Evolutionary conservation across 352 stramenopile genomes (phyloP), one percentile per base, ranked within the genome.

Genomic region (Phytophthora kernoviae): DNA sequence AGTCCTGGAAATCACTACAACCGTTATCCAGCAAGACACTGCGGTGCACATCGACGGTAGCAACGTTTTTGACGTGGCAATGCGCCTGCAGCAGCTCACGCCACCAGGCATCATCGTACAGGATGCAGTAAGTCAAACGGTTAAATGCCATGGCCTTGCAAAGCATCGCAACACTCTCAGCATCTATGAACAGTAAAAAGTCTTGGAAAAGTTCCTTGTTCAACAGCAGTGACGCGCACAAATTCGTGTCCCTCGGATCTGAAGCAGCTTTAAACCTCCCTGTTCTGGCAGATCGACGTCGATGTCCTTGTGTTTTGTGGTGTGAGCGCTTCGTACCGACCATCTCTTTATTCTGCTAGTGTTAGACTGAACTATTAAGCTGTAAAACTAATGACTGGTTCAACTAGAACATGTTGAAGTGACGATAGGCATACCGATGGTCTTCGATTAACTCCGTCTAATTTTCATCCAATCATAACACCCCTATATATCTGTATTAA

Each of bases 1-100:
- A 88, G 7, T 79, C 58, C 2, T 20, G 41, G 2, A 88, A 32
- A 15, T 62, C 60, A 5, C 18, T 26, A 34, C 75, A 79, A 5
- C 58, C 69, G 5, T 15, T 15, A 14, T 3, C 39, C 12, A 67
- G 22, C 15, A 15, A 17, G 54, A 62, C 34, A 12, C 45, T 66
- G 22, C 39, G 60, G 21, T 68, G 58, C 34, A 72, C 32, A 1
- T 50, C 40, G 40, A 47, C 17, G 3, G 12, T 22, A 12, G 27
- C 27, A 18, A 57, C 32, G 9, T 55, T 30, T 7, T 30, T 27
- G 4, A 70, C 54, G 1, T 47, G 21, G 17, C 58, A 76, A 18
- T 71, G 59, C 34, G 32, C 12, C 33, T 63, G 30, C 30, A 74
- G 20, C 36, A 77, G 39, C 8, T 65, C 52, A 22, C 20, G 43